These are phyloP conservation scores for Calamus simplicifolius DNA, from an alignment of 176 grass and related monocot species.

Conservation along the genomic window DNA sequence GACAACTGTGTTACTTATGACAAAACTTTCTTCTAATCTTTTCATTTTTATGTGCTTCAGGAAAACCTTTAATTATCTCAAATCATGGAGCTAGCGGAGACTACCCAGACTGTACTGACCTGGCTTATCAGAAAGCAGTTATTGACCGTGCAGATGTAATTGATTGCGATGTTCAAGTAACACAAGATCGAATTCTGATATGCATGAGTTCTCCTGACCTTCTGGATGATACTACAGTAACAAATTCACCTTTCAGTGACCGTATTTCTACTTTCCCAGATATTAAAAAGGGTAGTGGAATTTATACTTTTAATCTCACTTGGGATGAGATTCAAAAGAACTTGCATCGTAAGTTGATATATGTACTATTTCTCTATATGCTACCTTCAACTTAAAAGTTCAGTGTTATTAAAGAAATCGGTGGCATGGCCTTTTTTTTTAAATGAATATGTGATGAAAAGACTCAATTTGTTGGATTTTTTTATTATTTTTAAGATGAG, in stretches of 20 bases:
- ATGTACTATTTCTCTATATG: constrained; percentile 12
- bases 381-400: not conserved
- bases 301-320: constrained; percentile 93
- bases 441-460: too few relatives aligned
- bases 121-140: constrained; percentile 80
- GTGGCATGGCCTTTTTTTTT: too few relatives aligned
- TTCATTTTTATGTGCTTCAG: constrained; percentile 22
- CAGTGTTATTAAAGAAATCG: too few relatives aligned
- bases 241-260: constrained; percentile 41
- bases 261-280: constrained; percentile 35
- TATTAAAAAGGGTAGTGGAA: constrained; percentile 45
- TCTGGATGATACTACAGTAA: constrained; percentile 61
- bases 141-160: constrained; percentile 80
- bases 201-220: constrained; percentile 72
- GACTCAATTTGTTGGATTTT: too few relatives aligned
- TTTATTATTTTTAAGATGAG: too few relatives aligned
- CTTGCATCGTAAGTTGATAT: constrained; percentile 58
- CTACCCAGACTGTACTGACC: constrained; percentile 82
- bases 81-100: constrained; percentile 93
- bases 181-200: constrained; percentile 59
- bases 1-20: too few relatives aligned
- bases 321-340: constrained; percentile 66
- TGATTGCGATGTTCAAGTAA: constrained; percentile 85
- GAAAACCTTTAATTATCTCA: constrained; percentile 74
- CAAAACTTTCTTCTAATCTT: not conserved